phyloP scores from a whole-genome alignment of 768 basidiomycete genomes.

The Phaeolepiota aurea region DNA sequence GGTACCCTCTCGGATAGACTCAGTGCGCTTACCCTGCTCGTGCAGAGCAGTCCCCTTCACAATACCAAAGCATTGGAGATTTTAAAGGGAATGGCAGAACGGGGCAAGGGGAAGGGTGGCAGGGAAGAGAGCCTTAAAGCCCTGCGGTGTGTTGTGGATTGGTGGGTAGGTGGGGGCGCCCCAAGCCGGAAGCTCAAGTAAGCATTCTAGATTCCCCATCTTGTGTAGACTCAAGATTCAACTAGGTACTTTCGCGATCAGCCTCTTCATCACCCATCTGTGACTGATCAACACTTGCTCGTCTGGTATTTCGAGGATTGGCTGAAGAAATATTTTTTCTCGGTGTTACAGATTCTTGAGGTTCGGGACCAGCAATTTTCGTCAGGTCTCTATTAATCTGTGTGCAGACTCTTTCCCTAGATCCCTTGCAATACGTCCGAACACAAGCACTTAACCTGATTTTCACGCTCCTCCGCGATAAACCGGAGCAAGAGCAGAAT shows the following conservation, averaged over 20 bases:
- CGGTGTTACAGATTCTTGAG: constrained; percentile 84
- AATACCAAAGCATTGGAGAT: constrained; percentile 75
- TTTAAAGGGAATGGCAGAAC: constrained; percentile 67
- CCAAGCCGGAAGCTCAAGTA: constrained; percentile 82
- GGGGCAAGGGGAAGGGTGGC: constrained; percentile 75
- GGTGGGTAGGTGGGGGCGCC: constrained; percentile 95
- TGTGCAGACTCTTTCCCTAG: constrained; percentile 64
- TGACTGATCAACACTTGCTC: constrained; percentile 66
- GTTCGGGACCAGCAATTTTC: constrained; percentile 22
- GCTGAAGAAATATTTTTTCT: constrained; percentile 96
- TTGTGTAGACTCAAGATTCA: constrained; percentile 2
- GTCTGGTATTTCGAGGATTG: constrained; percentile 95
- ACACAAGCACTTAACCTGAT: constrained; percentile 77
- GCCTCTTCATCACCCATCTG: constrained; percentile 51
- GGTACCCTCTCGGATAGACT: constrained; percentile 91
- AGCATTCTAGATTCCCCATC: constrained; percentile 13
- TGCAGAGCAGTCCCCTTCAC: constrained; percentile 83
- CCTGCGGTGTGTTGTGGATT: constrained; percentile 86
- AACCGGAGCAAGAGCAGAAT: constrained; percentile 98
- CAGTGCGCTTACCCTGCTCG: constrained; percentile 82
- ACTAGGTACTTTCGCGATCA: constrained; percentile 88
- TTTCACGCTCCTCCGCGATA: constrained; percentile 72
- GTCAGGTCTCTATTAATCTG: constrained; percentile 2
- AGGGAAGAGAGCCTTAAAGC: constrained; percentile 92
- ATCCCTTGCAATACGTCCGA: constrained; percentile 82